A percentile compares a stretch with the other conserved stretches of the same genome.
Evolutionary conservation across 2,329 filamentous ascomycete species (phyloP).

Genomic region (Dothistroma pini): DNA sequence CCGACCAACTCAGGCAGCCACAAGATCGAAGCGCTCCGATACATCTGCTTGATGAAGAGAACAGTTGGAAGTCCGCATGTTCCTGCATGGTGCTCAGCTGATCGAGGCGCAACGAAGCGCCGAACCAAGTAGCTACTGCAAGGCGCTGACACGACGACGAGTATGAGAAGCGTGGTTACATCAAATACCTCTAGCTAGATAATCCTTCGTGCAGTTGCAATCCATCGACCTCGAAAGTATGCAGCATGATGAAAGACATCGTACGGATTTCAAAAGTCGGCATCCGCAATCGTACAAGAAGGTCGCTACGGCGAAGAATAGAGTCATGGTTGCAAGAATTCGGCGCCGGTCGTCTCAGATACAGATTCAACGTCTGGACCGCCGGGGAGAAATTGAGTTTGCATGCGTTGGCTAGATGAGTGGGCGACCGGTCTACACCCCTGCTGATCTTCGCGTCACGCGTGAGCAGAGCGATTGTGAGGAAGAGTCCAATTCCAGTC

Average conservation of each 20-base stretch:
- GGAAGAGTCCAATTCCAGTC: constrained; percentile 1
- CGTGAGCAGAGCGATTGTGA: constrained; percentile 7
- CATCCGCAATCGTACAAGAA: not conserved
- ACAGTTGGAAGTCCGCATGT: not conserved
- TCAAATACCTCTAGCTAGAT: not conserved
- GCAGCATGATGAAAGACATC: not conserved
- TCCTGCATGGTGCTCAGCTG: not conserved
- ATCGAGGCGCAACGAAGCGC: not conserved
- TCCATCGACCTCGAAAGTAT: not conserved
- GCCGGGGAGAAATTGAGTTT: not conserved
- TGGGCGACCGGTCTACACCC: constrained; percentile 8
- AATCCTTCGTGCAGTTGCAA: not conserved
- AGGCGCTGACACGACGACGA: not conserved
- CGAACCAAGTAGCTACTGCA: not conserved
- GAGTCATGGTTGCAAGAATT: not conserved
- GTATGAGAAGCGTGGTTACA: not conserved
- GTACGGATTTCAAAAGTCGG: not conserved
- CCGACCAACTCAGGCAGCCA: not conserved
- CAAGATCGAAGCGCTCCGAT: not conserved
- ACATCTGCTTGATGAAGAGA: not conserved
- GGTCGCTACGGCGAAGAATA: not conserved
- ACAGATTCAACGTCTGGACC: not conserved
- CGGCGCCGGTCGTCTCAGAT: not conserved
- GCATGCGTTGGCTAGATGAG: constrained; percentile 15
- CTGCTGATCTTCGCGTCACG: constrained; percentile 10